A percentile compares a stretch with the other conserved stretches of the same genome.
Evolutionary conservation across 306 rosid genomes (phyloP).

Genomic region (Ochetophila trinervis): DNA sequence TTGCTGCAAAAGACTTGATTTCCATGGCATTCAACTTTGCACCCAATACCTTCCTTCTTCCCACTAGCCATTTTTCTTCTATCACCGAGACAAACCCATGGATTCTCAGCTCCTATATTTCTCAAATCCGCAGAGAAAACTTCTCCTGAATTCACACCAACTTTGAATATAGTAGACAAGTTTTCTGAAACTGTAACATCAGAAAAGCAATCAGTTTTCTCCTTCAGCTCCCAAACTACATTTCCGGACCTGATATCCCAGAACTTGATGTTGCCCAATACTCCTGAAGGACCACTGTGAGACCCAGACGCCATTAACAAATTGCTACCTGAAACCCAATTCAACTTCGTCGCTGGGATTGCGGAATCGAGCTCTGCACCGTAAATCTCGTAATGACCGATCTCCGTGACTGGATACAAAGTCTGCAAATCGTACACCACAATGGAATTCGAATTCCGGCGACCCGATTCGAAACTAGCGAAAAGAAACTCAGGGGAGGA

Average conservation of each 20-base stretch:
- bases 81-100: conserved; percentile 79
- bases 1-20: conserved; percentile 75
- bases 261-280: conserved; percentile 59
- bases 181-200: conserved; percentile 69
- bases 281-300: conserved; percentile 94
- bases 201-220: conserved; percentile 76
- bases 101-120: conserved; percentile 42
- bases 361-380: conserved; percentile 87
- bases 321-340: conserved; percentile 55
- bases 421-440: conserved; percentile 64
- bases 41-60: conserved; percentile 81
- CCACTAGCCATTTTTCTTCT: conserved; percentile 47
- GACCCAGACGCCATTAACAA: conserved; percentile 87
- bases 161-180: conserved; percentile 60
- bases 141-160: conserved; percentile 81
- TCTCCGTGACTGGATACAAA: conserved; percentile 43
- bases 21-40: conserved; percentile 75
- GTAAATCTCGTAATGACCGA: conserved; percentile 68
- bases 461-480: conserved; percentile 75
- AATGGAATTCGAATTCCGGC: conserved; percentile 81
- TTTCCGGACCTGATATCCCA: conserved; percentile 78
- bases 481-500: conserved; percentile 56
- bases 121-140: conserved; percentile 62
- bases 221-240: conserved; percentile 63
- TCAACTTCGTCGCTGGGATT: conserved; percentile 77